Percentiles rank a stretch among this genome's conserved stretches.
These are phyloP conservation scores for Neocallimastix lanati DNA, from an alignment of 192 early-diverging fungal genomes.

Conservation along the genomic window DNA sequence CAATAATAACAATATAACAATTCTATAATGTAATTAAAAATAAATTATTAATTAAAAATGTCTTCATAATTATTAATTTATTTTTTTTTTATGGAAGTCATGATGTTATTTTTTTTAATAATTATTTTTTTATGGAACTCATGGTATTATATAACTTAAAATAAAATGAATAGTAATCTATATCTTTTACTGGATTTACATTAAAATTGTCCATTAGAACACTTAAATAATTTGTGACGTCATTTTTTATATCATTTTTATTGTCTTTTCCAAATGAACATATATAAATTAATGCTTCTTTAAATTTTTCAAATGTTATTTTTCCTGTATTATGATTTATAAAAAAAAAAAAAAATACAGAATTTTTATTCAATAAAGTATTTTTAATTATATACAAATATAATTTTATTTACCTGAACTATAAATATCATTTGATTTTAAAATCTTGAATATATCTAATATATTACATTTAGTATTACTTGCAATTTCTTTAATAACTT, in stretches of 20 bases:
- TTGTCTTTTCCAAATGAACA: neutral
- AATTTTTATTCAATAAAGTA: no score
- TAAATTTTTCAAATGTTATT: neutral
- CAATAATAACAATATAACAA: no score
- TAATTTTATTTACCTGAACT: neutral
- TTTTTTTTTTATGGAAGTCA: no score
- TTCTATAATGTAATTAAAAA: no score
- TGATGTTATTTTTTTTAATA: no score
- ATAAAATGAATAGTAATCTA: neutral
- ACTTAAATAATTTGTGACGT: neutral
- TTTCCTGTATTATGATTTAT: no score
- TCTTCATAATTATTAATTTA: no score
- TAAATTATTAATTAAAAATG: no score
- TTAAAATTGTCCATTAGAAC: neutral
- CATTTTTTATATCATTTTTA: neutral
- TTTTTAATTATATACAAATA: no score
- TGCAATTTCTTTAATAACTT: neutral
- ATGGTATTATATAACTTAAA: neutral
- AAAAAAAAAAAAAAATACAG: no score
- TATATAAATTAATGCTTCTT: neutral
- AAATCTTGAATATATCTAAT: neutral
- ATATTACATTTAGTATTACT: neutral
- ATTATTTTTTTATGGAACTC: neutral
- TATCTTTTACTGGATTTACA: neutral
- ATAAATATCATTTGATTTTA: neutral